Evolutionary conservation across 306 rosid species (phyloP).

Genomic region (Mucuna pruriens): DNA sequence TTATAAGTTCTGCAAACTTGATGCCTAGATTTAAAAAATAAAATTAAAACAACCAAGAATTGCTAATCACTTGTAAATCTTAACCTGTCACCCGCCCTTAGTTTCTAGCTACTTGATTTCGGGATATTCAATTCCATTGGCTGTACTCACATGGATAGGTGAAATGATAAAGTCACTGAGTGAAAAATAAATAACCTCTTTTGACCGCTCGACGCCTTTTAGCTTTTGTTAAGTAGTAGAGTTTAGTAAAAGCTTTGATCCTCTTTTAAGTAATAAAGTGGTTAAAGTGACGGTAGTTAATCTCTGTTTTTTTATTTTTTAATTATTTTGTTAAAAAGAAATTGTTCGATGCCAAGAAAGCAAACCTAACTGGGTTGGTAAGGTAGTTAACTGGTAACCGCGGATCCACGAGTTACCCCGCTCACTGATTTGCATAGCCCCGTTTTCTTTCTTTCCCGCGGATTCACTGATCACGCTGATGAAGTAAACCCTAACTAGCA

Average conservation of each 20-base stretch:
- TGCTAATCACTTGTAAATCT: constrained; percentile 26
- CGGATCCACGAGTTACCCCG: background rate
- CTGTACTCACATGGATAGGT: constrained; percentile 20
- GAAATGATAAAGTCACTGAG: background rate
- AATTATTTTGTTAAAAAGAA: background rate
- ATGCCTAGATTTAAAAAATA: background rate
- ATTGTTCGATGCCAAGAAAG: background rate
- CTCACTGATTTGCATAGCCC: constrained; percentile 38
- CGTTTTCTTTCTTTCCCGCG: background rate
- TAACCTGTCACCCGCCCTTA: constrained; percentile 53
- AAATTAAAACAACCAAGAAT: constrained; percentile 31
- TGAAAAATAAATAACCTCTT: background rate
- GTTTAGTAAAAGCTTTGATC: constrained; percentile 20
- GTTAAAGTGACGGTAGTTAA: constrained; percentile 5
- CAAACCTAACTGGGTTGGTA: constrained; percentile 16
- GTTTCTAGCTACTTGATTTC: constrained; percentile 65
- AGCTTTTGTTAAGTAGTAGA: background rate
- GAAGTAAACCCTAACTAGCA: constrained; percentile 8
- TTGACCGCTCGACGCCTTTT: background rate
- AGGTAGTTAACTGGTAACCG: background rate
- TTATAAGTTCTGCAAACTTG: constrained; percentile 11
- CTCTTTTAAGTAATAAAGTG: background rate
- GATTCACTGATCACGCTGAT: too few relatives aligned
- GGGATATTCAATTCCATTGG: background rate
- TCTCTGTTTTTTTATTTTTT: background rate